Base-by-base conservation (phyloP, 257 asterid species). In the Capsicum baccatum region DNA sequence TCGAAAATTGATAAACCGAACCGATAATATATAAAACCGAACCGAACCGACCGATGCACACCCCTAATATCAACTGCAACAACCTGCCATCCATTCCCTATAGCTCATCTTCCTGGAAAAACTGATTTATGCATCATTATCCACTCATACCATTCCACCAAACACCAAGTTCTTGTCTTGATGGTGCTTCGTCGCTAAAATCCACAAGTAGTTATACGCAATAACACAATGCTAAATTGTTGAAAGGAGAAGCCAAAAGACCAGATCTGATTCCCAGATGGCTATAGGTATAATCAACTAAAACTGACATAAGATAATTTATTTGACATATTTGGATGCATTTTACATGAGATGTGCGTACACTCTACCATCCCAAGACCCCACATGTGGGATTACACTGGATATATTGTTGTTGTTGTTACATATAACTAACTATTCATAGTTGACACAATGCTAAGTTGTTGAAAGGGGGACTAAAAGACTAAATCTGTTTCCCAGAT, bases 101-200 rank as follows among this genome's bases (percentile, higher is more conserved):
- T 33, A 44, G 37, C 37, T 42, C 79, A 44, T 70, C 5, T 67
- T 67, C 50, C 50, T 14, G 50, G 74, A 12, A 59, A 26, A 19
- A 66, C n/a, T 67, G 50, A 67, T 35, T 14, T 37, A 67, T 8
- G 9, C 74, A 67, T 35, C 35, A 67, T 67, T 13, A 67, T 67
- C 19, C 50, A 37, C 74, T 67, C 6, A 8, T 4, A 44, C 5
- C 44, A 15, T 44, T 66, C 56, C 79, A 70, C 79, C 56, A 47
- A 47, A 48, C 55, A 73, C 39, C 6, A 73, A 73, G 14, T 73
- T n/a, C 37, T 71, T 47, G 6, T 10, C 11, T 58, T 6, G 58
- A 47, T 47, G 58, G 79, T 71, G 79, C 79, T 71, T 71, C 2
- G 6, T 71, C 35, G 3, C 79, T n/a, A 8, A 71, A 42, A 71